phyloP scores from a whole-genome alignment of 495 filamentous ascomycete species.

The Neurospora africana region DNA sequence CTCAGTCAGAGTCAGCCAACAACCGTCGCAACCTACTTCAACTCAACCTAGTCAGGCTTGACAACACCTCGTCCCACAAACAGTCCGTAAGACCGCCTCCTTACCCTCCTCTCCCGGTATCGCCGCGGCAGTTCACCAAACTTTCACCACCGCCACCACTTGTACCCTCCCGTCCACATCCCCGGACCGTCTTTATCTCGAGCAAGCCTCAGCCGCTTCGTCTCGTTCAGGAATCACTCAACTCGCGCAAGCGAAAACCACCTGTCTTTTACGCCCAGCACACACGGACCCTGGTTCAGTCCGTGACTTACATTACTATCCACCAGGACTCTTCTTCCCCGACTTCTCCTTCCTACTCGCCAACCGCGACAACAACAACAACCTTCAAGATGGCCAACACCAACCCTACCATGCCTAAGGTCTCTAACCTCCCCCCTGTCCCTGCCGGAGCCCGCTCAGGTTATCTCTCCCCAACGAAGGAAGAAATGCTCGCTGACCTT shows the following conservation, averaged over 20 bases:
- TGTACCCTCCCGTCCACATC: background rate
- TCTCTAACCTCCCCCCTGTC: slow-evolving; percentile 8
- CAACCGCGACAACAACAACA: background rate
- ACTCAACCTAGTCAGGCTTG: background rate
- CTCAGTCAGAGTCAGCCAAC: background rate
- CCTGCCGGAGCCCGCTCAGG: slow-evolving; percentile 5
- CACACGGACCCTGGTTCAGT: slow-evolving; percentile 16
- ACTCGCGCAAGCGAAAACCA: slow-evolving; percentile 9
- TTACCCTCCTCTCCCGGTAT: background rate
- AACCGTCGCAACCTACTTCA: background rate
- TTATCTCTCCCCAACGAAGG: slow-evolving; percentile 6
- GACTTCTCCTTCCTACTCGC: background rate
- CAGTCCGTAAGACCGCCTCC: background rate
- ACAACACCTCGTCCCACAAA: background rate
- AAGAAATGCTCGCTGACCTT: slow-evolving; percentile 17
- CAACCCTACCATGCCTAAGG: slow-evolving; percentile 24
- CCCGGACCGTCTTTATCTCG: slow-evolving; percentile 13
- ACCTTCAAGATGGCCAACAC: slow-evolving; percentile 11
- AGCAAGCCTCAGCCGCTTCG: slow-evolving; percentile 16
- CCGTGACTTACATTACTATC: slow-evolving; percentile 34
- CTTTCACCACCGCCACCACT: background rate
- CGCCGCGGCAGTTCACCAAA: background rate
- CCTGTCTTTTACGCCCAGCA: slow-evolving; percentile 19
- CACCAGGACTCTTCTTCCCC: slow-evolving; percentile 37
- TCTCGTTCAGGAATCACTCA: slow-evolving; percentile 13